Conservation (phyloP, 2,329 filamentous ascomycete genomes). For the Davidsoniella neocaledoniae region DNA sequence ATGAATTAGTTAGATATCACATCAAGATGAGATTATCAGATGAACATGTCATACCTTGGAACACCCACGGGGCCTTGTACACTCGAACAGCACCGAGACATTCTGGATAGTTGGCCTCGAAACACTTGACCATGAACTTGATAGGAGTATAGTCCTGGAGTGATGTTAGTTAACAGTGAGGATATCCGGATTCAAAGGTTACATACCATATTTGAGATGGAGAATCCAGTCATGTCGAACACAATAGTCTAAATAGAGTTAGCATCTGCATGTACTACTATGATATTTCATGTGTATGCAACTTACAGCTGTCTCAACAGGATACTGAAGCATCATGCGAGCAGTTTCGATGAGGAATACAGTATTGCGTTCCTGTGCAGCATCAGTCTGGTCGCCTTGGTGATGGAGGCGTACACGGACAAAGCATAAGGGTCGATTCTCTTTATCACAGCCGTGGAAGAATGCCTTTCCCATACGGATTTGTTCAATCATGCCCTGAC, state of each 20-base stretch:
- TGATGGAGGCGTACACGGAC: slow-evolving; percentile 71
- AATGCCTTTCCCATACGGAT: slow-evolving; percentile 85
- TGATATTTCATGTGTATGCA: not conserved
- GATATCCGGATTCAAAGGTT: slow-evolving; percentile 21
- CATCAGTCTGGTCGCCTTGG: slow-evolving; percentile 65
- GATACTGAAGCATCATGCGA: slow-evolving; percentile 61
- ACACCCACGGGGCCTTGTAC: slow-evolving; percentile 93
- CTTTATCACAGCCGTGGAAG: slow-evolving; percentile 71
- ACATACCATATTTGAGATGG: slow-evolving; percentile 68
- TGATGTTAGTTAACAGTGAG: not conserved
- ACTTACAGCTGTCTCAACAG: slow-evolving; percentile 82
- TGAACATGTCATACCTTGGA: slow-evolving; percentile 47
- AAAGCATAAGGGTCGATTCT: slow-evolving; percentile 71
- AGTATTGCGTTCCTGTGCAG: slow-evolving; percentile 73
- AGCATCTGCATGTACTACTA: slow-evolving; percentile 13
- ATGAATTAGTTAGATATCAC: not conserved
- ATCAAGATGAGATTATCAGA: not conserved
- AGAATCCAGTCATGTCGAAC: slow-evolving; percentile 93
- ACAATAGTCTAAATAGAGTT: slow-evolving; percentile 51
- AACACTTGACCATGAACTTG: slow-evolving; percentile 99
- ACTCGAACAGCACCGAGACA: slow-evolving; percentile 78
- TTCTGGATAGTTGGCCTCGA: slow-evolving; percentile 96
- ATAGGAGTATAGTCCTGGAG: slow-evolving; percentile 78
- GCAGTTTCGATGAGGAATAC: slow-evolving; percentile 90
- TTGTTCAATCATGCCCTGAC: slow-evolving; percentile 66